Percentiles rank a stretch among this genome's conserved stretches.
These are phyloP conservation scores for Allodekkera sacchari DNA, from an alignment of 805 yeast genomes.

Conservation along the genomic window DNA sequence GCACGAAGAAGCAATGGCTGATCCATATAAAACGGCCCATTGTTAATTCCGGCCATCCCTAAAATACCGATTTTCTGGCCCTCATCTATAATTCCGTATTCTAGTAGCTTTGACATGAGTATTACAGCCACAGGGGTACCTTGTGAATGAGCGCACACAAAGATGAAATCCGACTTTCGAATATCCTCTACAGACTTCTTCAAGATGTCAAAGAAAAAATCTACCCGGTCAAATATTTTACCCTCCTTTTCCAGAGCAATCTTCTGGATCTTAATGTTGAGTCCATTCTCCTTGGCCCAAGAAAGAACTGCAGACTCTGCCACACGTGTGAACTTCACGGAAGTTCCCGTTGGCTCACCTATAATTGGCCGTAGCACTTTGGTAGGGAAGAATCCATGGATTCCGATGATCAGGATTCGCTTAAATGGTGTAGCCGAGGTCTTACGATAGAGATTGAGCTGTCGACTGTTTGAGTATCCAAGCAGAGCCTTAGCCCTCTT, in stretches of 20 bases:
- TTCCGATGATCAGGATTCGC: constrained; percentile 77
- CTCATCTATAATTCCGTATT: constrained; percentile 40
- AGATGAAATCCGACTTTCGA: constrained; percentile 67
- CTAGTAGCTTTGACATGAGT: constrained; percentile 64
- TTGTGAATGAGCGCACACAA: constrained; percentile 90
- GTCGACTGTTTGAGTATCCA: constrained; percentile 10
- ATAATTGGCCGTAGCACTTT: constrained; percentile 74
- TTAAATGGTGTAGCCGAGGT: constrained; percentile 25
- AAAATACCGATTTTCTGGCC: constrained; percentile 55
- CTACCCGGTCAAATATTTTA: constrained; percentile 77
- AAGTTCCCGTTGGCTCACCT: constrained; percentile 96
- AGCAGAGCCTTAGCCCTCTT: constrained; percentile 9
- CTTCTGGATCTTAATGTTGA: constrained; percentile 59
- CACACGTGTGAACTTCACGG: constrained; percentile 80
- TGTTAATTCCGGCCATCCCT: constrained; percentile 93
- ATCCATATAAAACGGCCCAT: constrained; percentile 88
- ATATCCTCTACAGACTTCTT: constrained; percentile 48
- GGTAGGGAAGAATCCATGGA: constrained; percentile 95
- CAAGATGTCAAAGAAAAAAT: constrained; percentile 65
- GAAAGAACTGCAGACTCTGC: constrained; percentile 71
- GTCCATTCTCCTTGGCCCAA: constrained; percentile 47
- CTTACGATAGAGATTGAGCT: constrained; percentile 15
- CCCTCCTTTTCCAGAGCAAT: constrained; percentile 95
- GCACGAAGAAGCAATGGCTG: constrained; percentile 79
- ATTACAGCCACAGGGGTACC: constrained; percentile 90